These are phyloP conservation scores for Galerina sulciceps DNA, from an alignment of 768 basidiomycete species.

Conservation along the genomic window DNA sequence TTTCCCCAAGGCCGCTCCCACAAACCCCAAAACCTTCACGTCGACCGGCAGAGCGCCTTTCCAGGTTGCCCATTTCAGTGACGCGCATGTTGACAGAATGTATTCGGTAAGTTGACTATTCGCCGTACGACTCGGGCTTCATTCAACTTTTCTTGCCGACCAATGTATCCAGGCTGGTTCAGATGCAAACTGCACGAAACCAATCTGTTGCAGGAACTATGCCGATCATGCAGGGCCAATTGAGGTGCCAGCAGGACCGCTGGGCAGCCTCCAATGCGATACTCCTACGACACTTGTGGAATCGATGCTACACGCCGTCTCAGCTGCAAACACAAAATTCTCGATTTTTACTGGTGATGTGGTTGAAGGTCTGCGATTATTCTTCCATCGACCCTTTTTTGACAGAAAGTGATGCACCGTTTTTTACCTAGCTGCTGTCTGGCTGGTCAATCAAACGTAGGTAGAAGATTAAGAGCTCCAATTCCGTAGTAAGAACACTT, in stretches of 20 bases:
- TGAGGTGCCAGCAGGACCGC: conserved; percentile 48
- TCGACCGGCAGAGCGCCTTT: conserved; percentile 48
- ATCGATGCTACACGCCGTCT: conserved; percentile 51
- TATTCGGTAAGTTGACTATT: conserved; percentile 44
- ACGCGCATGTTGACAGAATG: conserved; percentile 62
- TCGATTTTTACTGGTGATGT: conserved; percentile 71
- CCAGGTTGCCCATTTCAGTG: conserved; percentile 64
- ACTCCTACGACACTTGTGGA: conserved; percentile 50
- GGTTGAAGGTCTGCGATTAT: conserved; percentile 48
- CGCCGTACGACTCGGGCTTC: neutral
- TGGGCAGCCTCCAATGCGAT: conserved; percentile 57
- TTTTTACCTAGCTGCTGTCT: conserved; percentile 44
- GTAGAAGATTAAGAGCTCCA: conserved; percentile 11
- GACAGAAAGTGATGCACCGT: neutral
- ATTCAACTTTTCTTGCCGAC: neutral
- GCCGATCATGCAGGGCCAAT: conserved; percentile 41
- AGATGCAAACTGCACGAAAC: conserved; percentile 62
- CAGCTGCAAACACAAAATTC: conserved; percentile 42
- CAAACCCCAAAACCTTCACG: conserved; percentile 33
- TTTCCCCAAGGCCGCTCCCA: conserved; percentile 47
- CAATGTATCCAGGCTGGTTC: conserved; percentile 50
- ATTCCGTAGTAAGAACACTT: neutral
- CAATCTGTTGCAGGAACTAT: conserved; percentile 63
- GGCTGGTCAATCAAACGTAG: conserved; percentile 50
- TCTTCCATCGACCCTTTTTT: neutral